Conservation (phyloP, 2,329 filamentous ascomycete species). For the Herpomyces periplanetae region DNA sequence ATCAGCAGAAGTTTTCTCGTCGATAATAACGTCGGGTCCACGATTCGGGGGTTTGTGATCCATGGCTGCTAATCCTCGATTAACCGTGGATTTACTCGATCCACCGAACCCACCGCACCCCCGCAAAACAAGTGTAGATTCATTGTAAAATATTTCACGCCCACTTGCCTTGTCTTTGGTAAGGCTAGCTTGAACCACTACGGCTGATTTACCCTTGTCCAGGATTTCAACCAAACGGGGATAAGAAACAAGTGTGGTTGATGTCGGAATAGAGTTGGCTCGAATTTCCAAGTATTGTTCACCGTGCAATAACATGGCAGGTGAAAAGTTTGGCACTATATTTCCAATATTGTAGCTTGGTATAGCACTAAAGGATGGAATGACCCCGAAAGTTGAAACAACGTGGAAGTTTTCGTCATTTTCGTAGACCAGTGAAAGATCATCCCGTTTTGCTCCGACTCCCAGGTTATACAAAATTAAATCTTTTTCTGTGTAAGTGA, state of each 20-base stretch:
- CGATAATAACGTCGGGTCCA: slow-evolving; percentile 36
- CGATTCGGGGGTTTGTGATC: slow-evolving; percentile 38
- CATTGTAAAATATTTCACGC: slow-evolving; percentile 86
- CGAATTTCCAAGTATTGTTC: slow-evolving; percentile 90
- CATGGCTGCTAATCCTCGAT: slow-evolving; percentile 42
- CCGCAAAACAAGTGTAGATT: slow-evolving; percentile 63
- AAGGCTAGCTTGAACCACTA: slow-evolving; percentile 37
- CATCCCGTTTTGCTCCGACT: slow-evolving; percentile 55
- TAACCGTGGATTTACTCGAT: slow-evolving; percentile 26
- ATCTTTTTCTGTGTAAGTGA: slow-evolving; percentile 49
- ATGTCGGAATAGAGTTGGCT: slow-evolving; percentile 63
- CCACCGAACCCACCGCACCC: slow-evolving; percentile 71
- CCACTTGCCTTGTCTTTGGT: slow-evolving; percentile 53
- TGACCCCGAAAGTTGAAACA: slow-evolving; percentile 72
- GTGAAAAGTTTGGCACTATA: slow-evolving; percentile 74
- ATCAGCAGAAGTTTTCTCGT: slow-evolving; percentile 52
- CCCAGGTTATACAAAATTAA: slow-evolving; percentile 83
- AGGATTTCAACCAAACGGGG: slow-evolving; percentile 51
- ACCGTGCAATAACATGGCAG: slow-evolving; percentile 94
- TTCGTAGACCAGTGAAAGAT: slow-evolving; percentile 63
- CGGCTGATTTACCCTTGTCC: slow-evolving; percentile 66
- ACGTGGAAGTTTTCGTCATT: slow-evolving; percentile 67
- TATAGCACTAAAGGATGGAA: slow-evolving; percentile 61
- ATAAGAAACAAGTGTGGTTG: slow-evolving; percentile 30
- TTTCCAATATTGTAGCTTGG: slow-evolving; percentile 39